Base-by-base conservation (phyloP, 352 stramenopile genomes). In the Phytophthora idaei region DNA sequence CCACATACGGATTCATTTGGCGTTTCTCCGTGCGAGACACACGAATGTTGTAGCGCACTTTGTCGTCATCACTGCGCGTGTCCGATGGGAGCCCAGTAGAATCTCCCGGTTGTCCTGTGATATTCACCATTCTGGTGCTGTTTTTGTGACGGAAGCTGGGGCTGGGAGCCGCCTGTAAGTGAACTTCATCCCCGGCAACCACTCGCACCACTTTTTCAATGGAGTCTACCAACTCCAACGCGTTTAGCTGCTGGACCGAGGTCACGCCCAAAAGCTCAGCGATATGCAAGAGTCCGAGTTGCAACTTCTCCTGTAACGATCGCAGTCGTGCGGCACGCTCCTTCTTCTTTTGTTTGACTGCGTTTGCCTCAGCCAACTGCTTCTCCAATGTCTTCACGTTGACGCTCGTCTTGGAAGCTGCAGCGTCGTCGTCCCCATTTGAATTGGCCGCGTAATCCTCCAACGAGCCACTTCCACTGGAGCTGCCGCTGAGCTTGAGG, bases 171-270 rank as follows among this genome's bases (percentile, higher is more conserved):
- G 74, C 78, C 70, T 83, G 81, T 45, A 90, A 25, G 28, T 89
- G 83, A 28, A 76, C 79, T 71, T 94, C 87, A 37, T 94, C 87
- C n/a, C 84, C 87, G 28, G 93, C 59, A 14, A 88, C 78, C 36
- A 90, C 63, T 6, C 87, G 85, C 58, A 95, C 87, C 37, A 84
- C 83, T 59, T 92, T 87, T 61, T 95, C 87, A 27, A 93, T 84
- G 6, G 84, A 68, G 46, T 94, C 84, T 2, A 80, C 78, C 1
- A 95, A 68, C 54, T 87, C 81, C 17, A 85, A 65, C n/a, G 85
- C 77, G 36, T 85, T 83, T 53, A 89, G 76, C 32, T 82, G 73
- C n/a, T 73, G 63, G 4, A 69, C 46, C 25, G 60, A 62, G 2
- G 64, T 55, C 15, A 91, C 77, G n/a, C 83, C 84, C 21, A 94